Evolutionary conservation across 768 basidiomycete genomes (phyloP), one percentile per base, ranked within the genome.

Genomic region (Termitomyces sp.): DNA sequence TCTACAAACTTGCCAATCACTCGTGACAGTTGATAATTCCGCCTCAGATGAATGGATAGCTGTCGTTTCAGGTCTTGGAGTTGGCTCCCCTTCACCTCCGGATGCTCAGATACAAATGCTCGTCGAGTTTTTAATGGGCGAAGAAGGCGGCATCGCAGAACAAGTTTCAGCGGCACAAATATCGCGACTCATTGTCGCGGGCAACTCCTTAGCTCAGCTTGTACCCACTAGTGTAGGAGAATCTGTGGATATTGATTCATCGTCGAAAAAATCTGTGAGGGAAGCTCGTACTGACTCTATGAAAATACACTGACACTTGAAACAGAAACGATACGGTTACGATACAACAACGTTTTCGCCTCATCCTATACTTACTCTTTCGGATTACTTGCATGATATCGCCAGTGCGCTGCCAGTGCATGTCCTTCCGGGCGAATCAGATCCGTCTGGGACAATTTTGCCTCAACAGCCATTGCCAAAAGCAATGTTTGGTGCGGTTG

Each of bases 401-500:
- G 81, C 85, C 6, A 80, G 83, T 12, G 79, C 84, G 17, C 76
- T 99, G 62, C 91, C 95, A 1, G 78, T 98, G 35, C 93, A 95
- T 65, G 75, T 99, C 30, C 76, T 98, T 42, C 92, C 95, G 3
- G 97, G 97, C 8, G 83, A 85, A 52, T 77, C 80, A 37, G 97
- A 99, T 70, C 97, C 96, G 3, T 82, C 93, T 14, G 93, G 91
- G 0, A 80, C 82, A 0, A 93, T 95, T 40, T 74, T 99, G 62
- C 97, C 97, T 3, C 97, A 99, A 68, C 97, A 97, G 65, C 80
- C 92, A 0, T 80, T 98, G 62, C 97, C 97, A 48, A 83, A 86
- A 33, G 89, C 92, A 6, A 94, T 98, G 89, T 88, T 99, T 59
- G 84, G 91, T 55, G 73, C 76, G 31, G 79, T 78, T 50, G 77